A percentile compares a stretch with the other conserved stretches of the same genome.
Conservation (phyloP, 1,139 yeast species). For the Lodderomyces metapsilosis region DNA sequence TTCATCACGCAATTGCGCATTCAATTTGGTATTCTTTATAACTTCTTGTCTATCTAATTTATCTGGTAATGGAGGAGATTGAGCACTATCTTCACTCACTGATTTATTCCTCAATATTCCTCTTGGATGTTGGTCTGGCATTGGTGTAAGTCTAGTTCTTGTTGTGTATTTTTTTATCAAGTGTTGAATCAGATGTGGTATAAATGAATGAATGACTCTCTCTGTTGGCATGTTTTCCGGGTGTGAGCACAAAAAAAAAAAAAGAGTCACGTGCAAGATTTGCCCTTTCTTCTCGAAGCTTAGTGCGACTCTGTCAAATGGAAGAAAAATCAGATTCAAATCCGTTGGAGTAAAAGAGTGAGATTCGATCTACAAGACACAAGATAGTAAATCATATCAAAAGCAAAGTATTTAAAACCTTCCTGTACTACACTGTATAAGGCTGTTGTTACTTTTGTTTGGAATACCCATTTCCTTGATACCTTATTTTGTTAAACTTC, state of each 20-base stretch:
- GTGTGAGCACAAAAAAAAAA: background rate
- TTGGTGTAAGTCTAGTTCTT: no score
- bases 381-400: no score
- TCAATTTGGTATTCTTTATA: constrained; percentile 41
- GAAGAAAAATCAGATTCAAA: no score
- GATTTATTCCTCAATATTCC: constrained; percentile 45
- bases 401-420: no score
- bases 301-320: no score
- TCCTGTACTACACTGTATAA: no score
- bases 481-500: no score
- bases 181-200: background rate
- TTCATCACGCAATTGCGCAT: constrained; percentile 36
- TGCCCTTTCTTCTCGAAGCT: no score
- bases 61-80: constrained; percentile 12
- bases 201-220: background rate
- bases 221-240: background rate
- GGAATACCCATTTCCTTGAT: no score
- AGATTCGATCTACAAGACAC: no score
- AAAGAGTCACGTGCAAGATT: background rate
- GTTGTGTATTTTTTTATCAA: background rate
- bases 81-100: constrained; percentile 14
- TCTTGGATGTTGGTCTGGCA: constrained; percentile 30
- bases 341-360: no score
- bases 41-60: constrained; percentile 46
- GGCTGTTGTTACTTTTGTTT: no score